A percentile compares a stretch with the other conserved stretches of the same genome.
Conservation (phyloP, 805 yeast species). For the Lipomyces sp. region DNA sequence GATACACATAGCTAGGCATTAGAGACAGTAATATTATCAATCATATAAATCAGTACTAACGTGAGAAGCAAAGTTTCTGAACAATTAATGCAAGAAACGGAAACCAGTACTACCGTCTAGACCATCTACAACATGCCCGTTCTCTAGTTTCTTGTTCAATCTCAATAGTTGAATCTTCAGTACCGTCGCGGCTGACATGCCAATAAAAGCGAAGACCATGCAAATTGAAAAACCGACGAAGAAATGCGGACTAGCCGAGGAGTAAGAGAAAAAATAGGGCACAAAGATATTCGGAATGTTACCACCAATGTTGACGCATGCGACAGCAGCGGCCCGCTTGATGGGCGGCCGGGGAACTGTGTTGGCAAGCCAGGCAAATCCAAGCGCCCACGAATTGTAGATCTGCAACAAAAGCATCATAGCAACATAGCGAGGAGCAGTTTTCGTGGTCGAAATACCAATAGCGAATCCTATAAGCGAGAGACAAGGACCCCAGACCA, state of each 20-base stretch:
- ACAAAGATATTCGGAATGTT: slow-evolving; percentile 33
- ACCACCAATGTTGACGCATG: slow-evolving; percentile 47
- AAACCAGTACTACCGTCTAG: slow-evolving; percentile 18
- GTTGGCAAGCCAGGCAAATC: slow-evolving; percentile 55
- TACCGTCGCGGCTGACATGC: neutral
- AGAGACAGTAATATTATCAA: no score
- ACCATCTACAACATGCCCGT: slow-evolving; percentile 16
- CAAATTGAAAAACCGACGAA: slow-evolving; percentile 34
- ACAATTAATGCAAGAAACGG: slow-evolving; percentile 8
- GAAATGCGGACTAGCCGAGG: slow-evolving; percentile 31
- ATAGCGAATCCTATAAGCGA: slow-evolving; percentile 50
- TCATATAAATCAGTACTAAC: no score
- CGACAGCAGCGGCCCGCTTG: slow-evolving; percentile 44
- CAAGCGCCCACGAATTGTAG: slow-evolving; percentile 53
- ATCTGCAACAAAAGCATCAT: slow-evolving; percentile 55
- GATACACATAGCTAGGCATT: no score
- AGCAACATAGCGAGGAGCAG: slow-evolving; percentile 57
- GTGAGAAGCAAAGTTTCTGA: no score
- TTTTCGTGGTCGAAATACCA: slow-evolving; percentile 49
- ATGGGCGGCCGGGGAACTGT: slow-evolving; percentile 56
- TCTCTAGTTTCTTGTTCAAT: slow-evolving; percentile 5
- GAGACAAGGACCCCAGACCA: slow-evolving; percentile 44
- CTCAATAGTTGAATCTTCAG: slow-evolving; percentile 3
- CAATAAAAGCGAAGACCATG: slow-evolving; percentile 24
- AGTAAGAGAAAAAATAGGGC: slow-evolving; percentile 30